Evolutionary conservation across 345 rosid species (phyloP).

Genomic region (Bretschneidera sinensis): DNA sequence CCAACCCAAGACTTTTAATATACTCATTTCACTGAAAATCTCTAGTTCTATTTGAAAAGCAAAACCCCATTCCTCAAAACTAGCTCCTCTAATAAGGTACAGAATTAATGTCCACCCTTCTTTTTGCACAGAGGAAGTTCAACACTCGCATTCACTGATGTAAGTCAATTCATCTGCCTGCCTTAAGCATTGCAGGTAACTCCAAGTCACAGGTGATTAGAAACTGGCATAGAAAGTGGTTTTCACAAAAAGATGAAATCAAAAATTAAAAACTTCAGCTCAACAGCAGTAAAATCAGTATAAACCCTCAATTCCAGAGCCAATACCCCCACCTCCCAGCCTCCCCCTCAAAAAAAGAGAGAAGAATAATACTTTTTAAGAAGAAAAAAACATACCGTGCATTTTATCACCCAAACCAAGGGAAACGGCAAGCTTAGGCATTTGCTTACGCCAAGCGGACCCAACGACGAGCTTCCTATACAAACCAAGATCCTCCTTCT

Average conservation of each 20-base stretch:
- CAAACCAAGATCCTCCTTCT: slow-evolving; percentile 62
- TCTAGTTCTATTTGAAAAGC: too few species aligned
- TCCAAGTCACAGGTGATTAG: not conserved
- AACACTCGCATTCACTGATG: not conserved
- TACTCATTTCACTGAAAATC: too few species aligned
- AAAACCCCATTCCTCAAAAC: too few species aligned
- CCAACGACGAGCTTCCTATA: slow-evolving; percentile 91
- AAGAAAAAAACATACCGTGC: slow-evolving; percentile 67
- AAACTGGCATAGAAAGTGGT: not conserved
- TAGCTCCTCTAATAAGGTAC: too few species aligned
- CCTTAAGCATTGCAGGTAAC: not conserved
- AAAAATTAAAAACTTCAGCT: too few species aligned
- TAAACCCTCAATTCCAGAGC: too few species aligned
- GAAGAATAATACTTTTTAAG: not conserved
- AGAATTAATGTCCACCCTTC: not conserved
- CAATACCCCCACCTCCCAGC: too few species aligned
- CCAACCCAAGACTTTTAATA: too few species aligned
- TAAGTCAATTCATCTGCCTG: not conserved
- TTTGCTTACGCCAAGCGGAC: slow-evolving; percentile 98
- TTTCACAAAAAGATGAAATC: too few species aligned
- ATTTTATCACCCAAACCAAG: slow-evolving; percentile 89
- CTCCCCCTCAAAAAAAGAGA: not conserved
- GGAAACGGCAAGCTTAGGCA: slow-evolving; percentile 95
- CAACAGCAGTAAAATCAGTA: too few species aligned
- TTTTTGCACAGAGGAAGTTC: not conserved